Conservation (phyloP, 2,329 filamentous ascomycete species). For the Ceratocystiopsis brevicomis region DNA sequence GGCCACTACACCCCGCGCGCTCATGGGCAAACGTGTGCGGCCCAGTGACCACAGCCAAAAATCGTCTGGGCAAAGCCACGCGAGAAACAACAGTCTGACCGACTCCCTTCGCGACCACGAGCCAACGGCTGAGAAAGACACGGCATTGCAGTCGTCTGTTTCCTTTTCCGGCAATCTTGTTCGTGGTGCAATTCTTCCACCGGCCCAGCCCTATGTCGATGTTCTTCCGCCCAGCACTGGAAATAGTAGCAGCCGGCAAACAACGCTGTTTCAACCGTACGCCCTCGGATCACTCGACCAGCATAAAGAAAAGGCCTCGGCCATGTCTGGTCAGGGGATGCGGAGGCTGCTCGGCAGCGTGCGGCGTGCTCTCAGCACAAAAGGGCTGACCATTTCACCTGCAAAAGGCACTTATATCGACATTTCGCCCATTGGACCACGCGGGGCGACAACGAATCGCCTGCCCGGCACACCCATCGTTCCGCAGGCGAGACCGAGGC, state of each 20-base stretch:
- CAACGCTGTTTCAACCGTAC: constrained; percentile 30
- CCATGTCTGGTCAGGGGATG: constrained; percentile 56
- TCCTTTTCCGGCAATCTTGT: constrained; percentile 71
- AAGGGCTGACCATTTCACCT: constrained; percentile 24
- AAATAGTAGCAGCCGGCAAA: constrained; percentile 28
- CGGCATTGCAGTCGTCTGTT: constrained; percentile 39
- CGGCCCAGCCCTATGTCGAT: constrained; percentile 64
- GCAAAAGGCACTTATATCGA: constrained; percentile 29
- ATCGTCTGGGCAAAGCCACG: constrained; percentile 34
- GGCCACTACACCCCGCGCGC: constrained; percentile 37
- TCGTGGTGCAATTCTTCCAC: constrained; percentile 67
- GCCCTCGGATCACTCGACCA: constrained; percentile 11
- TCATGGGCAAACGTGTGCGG: constrained; percentile 39
- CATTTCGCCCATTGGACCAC: constrained; percentile 29
- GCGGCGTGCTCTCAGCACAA: constrained; percentile 57
- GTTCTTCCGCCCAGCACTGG: constrained; percentile 33
- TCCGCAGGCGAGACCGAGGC: constrained; percentile 29
- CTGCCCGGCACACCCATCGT: constrained; percentile 41
- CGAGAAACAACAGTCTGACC: constrained; percentile 71
- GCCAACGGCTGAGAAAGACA: constrained; percentile 27
- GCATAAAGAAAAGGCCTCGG: constrained; percentile 30
- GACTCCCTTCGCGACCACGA: constrained; percentile 61
- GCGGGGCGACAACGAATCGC: constrained; percentile 36
- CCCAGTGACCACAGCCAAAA: constrained; percentile 14
- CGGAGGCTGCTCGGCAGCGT: constrained; percentile 75